Evolutionary conservation across 2,329 filamentous ascomycete genomes (phyloP).

Genomic region (Sporothrix pseudoabietina): DNA sequence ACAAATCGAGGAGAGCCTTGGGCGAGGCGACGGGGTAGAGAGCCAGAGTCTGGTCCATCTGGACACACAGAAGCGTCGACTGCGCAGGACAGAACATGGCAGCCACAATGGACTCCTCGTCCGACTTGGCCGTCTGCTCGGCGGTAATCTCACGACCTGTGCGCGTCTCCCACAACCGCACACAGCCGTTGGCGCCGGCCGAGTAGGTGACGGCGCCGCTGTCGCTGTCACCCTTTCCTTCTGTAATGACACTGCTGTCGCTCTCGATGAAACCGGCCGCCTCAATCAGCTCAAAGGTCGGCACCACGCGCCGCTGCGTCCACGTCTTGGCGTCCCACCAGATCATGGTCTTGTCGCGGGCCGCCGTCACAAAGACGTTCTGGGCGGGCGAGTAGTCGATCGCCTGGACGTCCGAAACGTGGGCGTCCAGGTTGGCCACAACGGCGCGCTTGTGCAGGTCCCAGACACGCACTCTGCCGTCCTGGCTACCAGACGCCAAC

Average conservation of each 20-base stretch:
- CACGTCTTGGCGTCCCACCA: conserved; percentile 87
- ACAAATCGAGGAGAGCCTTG: conserved; percentile 37
- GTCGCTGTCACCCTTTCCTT: background rate
- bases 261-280: conserved; percentile 72
- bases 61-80: conserved; percentile 75
- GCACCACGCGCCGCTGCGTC: conserved; percentile 78
- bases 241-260: conserved; percentile 39
- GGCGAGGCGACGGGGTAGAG: conserved; percentile 60
- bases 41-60: conserved; percentile 85
- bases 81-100: conserved; percentile 67
- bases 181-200: conserved; percentile 77
- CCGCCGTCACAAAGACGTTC: conserved; percentile 76
- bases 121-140: conserved; percentile 65
- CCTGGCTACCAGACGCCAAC: conserved; percentile 88
- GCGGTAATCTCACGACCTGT: conserved; percentile 77
- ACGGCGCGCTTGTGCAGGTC: conserved; percentile 82
- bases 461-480: conserved; percentile 90
- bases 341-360: conserved; percentile 91
- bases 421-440: conserved; percentile 79
- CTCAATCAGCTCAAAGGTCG: conserved; percentile 83
- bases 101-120: conserved; percentile 69
- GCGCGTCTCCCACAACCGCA: conserved; percentile 81
- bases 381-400: conserved; percentile 78
- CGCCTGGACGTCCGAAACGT: conserved; percentile 90
- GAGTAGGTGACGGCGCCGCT: conserved; percentile 72